A percentile compares a stretch with the other conserved stretches of the same genome.
These are phyloP conservation scores for Protostelium mycophagum DNA, from an alignment of 78 protist genomes.

Conservation along the genomic window DNA sequence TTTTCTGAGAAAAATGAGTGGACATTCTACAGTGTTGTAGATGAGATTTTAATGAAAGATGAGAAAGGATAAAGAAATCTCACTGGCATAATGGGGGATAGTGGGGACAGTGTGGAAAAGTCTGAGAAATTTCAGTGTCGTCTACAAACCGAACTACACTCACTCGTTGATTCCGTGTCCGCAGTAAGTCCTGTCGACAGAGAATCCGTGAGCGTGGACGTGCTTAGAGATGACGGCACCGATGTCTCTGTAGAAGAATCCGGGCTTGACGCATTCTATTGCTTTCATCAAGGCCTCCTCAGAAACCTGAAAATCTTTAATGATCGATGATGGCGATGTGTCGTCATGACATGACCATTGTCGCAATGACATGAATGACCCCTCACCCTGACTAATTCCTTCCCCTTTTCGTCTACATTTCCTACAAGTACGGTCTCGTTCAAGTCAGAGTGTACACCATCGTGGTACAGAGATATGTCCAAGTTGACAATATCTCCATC, in stretches of 20 bases:
- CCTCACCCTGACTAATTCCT: conserved; percentile 52
- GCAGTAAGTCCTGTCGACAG: conserved; percentile 75
- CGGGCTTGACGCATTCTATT: conserved; percentile 45
- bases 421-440: conserved; percentile 91
- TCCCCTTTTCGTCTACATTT: conserved; percentile 55
- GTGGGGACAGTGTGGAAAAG: conserved; percentile 88
- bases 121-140: neutral
- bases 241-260: conserved; percentile 71
- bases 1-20: too few species aligned
- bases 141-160: neutral
- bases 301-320: too few species aligned
- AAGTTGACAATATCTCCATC: conserved; percentile 94
- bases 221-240: conserved; percentile 77
- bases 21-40: neutral
- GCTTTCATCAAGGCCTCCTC: conserved; percentile 43
- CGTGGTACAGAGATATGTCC: conserved; percentile 85
- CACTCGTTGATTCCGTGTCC: conserved; percentile 93
- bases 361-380: too few species aligned
- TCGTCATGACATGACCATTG: conserved; percentile 12
- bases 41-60: neutral
- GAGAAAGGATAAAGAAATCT: too few species aligned
- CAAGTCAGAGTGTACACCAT: conserved; percentile 93
- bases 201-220: conserved; percentile 51
- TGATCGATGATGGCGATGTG: conserved; percentile 8
- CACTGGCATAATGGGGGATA: conserved; percentile 83